A percentile compares a stretch with the other conserved stretches of the same genome.
phyloP scores from a whole-genome alignment of 2,329 filamentous ascomycete genomes.

The Bipolaris victoriae region DNA sequence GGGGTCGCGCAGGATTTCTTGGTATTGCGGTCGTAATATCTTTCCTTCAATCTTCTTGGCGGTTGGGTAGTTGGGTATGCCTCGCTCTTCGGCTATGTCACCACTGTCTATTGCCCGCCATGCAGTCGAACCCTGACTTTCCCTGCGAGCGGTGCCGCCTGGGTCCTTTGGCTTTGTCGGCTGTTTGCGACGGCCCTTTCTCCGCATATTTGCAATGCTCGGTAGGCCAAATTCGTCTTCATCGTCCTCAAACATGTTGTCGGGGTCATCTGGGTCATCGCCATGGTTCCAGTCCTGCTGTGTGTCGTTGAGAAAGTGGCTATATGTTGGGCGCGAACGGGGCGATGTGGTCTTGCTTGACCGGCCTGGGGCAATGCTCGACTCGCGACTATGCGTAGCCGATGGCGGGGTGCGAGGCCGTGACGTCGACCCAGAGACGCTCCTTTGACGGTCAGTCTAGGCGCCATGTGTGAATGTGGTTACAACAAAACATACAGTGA shows the following conservation, averaged over 20 bases:
- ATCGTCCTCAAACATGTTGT: constrained; percentile 84
- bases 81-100: constrained; percentile 91
- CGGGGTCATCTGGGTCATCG: constrained; percentile 64
- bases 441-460: constrained; percentile 54
- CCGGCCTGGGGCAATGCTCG: constrained; percentile 63
- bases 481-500: constrained; percentile 64
- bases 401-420: constrained; percentile 76
- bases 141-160: constrained; percentile 39
- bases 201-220: constrained; percentile 88
- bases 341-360: constrained; percentile 62
- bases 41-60: constrained; percentile 92
- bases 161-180: constrained; percentile 54
- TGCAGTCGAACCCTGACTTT: constrained; percentile 31
- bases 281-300: constrained; percentile 82
- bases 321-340: constrained; percentile 74
- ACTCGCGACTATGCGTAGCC: constrained; percentile 63
- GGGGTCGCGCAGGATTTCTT: constrained; percentile 85
- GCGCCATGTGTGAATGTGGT: neutral
- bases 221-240: constrained; percentile 96
- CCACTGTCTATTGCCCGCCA: constrained; percentile 78
- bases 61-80: constrained; percentile 80
- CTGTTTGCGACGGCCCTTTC: constrained; percentile 63
- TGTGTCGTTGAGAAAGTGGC: constrained; percentile 79
- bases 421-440: constrained; percentile 64
- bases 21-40: constrained; percentile 95